These are phyloP conservation scores for Dalbergia cultrata DNA, from an alignment of 306 rosid species.

Conservation along the genomic window DNA sequence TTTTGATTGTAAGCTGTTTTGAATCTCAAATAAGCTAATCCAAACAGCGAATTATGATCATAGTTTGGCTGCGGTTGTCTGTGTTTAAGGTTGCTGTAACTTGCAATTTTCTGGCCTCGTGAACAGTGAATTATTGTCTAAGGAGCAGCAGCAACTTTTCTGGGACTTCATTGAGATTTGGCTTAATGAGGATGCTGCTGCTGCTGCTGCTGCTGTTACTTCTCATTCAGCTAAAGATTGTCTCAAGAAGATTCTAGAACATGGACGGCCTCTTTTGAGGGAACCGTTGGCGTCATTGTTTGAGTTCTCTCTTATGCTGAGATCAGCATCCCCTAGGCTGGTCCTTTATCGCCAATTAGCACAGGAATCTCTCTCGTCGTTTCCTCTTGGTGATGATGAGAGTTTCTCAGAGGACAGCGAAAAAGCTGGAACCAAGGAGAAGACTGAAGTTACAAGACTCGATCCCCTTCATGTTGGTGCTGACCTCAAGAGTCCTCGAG, in stretches of 20 bases:
- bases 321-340: constrained; percentile 90
- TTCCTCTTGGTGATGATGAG: constrained; percentile 69
- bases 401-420: constrained; percentile 48
- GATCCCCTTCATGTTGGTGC: constrained; percentile 62
- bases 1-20: too few species aligned
- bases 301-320: constrained; percentile 82
- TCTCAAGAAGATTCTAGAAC: constrained; percentile 62
- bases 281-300: constrained; percentile 82
- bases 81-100: background rate
- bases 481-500: constrained; percentile 60
- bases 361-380: constrained; percentile 81
- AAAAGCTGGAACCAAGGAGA: constrained; percentile 42
- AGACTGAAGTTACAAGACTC: constrained; percentile 44
- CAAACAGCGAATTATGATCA: too few species aligned
- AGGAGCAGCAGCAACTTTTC: constrained; percentile 66
- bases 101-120: constrained; percentile 3
- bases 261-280: constrained; percentile 59
- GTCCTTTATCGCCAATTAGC: constrained; percentile 87
- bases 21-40: too few species aligned
- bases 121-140: constrained; percentile 80
- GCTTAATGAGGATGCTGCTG: constrained; percentile 61
- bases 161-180: constrained; percentile 88
- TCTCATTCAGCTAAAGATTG: constrained; percentile 73
- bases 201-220: constrained; percentile 52
- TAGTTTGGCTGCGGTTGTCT: background rate